Base-by-base conservation (phyloP, 2,329 filamentous ascomycete species). In the Colletotrichum sp. region DNA sequence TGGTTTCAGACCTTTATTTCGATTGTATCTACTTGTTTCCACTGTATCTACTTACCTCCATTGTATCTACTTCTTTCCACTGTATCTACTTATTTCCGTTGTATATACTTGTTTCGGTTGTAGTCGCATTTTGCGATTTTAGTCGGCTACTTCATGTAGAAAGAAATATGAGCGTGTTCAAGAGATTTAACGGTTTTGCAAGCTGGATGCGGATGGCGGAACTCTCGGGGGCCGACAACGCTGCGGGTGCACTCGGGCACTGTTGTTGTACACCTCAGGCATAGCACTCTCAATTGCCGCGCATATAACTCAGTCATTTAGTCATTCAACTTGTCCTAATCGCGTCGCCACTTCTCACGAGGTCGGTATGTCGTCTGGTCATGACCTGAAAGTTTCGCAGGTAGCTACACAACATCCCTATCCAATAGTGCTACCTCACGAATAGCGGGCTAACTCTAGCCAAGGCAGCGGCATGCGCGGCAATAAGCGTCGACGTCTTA, bases 401-500 rank as follows among this genome's bases (percentile, higher is more conserved):
- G 63, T 52, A 52, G n/a, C 26, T 34, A 36, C 6, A n/a, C 24
- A 52, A 13, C 18, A 52, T 58, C 14, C 55, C 4, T 30, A 58
- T 9, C 43, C 6, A 21, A 52, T 14, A 28, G 7, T 14, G 26
- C 55, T 58, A 21, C 16, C 1, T 2, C 18, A n/a, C 7, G 24
- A 32, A 52, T 4, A 8, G 34, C 4, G 9, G 18, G 26, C 32
- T 66, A 26, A 71, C 24, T 14, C 18, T 28, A 52, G 16, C 43
- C n/a, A 13, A 73, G 71, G 65, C 71, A 4, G 71, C 55, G 8
- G 71, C 65, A 26, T 59, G 43, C 18, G 75, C 77, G 12, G 70
- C 77, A 14, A 16, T 78, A 43, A 59, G 59, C 30, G 61, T 67
- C 0, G 77, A 78, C 21, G 21, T 78, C 21, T 14, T 74, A 3